Conservation (phyloP, 2,329 filamentous ascomycete genomes). For the Ceratocystis cubensis region DNA sequence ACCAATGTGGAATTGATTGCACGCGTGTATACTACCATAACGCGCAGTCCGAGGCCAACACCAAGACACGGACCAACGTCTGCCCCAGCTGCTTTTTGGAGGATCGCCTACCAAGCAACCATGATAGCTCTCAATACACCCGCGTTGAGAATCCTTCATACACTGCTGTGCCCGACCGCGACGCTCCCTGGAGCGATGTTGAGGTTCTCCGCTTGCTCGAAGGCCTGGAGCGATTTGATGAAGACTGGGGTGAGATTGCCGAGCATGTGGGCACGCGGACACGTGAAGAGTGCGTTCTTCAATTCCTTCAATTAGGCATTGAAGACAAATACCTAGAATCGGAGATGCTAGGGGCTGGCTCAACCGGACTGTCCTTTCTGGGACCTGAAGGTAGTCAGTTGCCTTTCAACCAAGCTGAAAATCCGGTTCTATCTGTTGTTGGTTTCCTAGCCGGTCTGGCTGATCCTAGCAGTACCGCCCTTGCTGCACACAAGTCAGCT, state of each 20-base stretch:
- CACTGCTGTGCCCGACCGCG: conserved; percentile 63
- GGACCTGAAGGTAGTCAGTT: conserved; percentile 65
- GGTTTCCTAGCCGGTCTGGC: conserved; percentile 85
- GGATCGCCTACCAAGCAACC: conserved; percentile 67
- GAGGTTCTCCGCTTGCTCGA: conserved; percentile 84
- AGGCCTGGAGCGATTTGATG: conserved; percentile 81
- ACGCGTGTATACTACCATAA: conserved; percentile 50
- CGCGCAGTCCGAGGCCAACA: conserved; percentile 43
- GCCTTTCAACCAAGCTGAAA: conserved; percentile 85
- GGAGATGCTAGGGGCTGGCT: conserved; percentile 41
- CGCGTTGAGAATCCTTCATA: conserved; percentile 84
- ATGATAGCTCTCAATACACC: conserved; percentile 67
- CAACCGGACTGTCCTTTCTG: conserved; percentile 51
- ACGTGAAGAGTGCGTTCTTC: conserved; percentile 88
- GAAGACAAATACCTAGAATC: conserved; percentile 93
- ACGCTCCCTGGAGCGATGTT: conserved; percentile 81
- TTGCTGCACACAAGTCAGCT: conserved; percentile 76
- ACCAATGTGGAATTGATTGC: conserved; percentile 86
- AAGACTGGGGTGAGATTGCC: conserved; percentile 88
- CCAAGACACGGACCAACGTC: conserved; percentile 68
- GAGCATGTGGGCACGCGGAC: conserved; percentile 86
- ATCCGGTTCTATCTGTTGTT: conserved; percentile 92
- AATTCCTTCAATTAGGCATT: conserved; percentile 92
- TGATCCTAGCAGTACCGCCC: conserved; percentile 79
- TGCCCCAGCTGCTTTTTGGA: conserved; percentile 87